Evolutionary conservation across 1,284 basidiomycete species (phyloP), one percentile per base, ranked within the genome.

Genomic region (Ceratorhiza oryzae-sativae): DNA sequence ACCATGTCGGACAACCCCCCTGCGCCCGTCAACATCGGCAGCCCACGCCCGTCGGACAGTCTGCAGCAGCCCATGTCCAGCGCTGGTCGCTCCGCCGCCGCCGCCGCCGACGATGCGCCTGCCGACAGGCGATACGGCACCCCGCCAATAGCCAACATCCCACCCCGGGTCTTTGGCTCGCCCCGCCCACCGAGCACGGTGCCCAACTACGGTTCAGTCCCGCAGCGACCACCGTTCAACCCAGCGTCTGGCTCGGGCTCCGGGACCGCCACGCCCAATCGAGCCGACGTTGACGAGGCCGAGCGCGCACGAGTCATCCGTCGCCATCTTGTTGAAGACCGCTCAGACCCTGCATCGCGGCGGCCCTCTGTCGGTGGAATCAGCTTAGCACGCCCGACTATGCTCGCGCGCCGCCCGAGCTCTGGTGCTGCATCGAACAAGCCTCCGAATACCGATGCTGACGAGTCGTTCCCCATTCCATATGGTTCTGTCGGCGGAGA

Each of bases 401-500:
- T 39, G 39, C 61, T 59, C 39, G 27, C 32, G 73, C 34, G 58
- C 27, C 71, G 70, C 56, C 63, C 72, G 34, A 62, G 53, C 56
- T 67, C 49, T n/a, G 72, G 25, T 36, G 78, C 78, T 8, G 48
- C 42, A 42, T 71, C 72, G 20, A 53, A 41, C 39, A 55, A 45
- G 34, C 48, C 58, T 15, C 59, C 56, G 10, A 48, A 53, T 30
- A 34, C 56, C 48, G 81, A 87, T 72, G 86, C 87, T 23, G 84
- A 87, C 0, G 90, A 92, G 67, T 80, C 86, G 1, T 95, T 96
- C 77, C 90, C 93, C 18, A 90, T 95, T 63, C 90, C 91, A 0
- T 95, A 93, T 78, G 85, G 93, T 80, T 89, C 91, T 1, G 89
- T 86, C 15, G 94, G 94, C 39, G 93, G 91, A 36, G 94, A 97